Percentiles rank a stretch among this genome's conserved stretches.
These are phyloP conservation scores for Zoysia japonica DNA, from an alignment of 176 grass and related monocot genomes.

Conservation along the genomic window DNA sequence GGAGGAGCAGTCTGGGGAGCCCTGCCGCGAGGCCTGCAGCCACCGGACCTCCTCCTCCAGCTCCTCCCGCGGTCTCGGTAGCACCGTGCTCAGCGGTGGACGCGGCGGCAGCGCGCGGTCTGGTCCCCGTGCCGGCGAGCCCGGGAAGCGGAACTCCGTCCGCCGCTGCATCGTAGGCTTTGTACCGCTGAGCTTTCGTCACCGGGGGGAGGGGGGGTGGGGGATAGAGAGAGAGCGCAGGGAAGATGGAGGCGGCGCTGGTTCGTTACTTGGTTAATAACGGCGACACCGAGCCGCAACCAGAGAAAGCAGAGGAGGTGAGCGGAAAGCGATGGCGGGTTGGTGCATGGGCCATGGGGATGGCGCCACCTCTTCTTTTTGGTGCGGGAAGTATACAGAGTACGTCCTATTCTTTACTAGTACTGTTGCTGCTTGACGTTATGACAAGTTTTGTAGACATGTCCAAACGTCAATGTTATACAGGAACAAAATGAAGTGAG, in stretches of 20 bases:
- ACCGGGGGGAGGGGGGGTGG: no score
- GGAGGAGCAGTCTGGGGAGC: conserved; percentile 37
- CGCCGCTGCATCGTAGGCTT: conserved; percentile 10
- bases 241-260: not conserved
- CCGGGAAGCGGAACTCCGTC: conserved; percentile 48
- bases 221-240: not conserved
- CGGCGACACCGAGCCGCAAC: not conserved
- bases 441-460: no score
- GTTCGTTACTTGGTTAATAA: conserved; percentile 31
- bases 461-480: no score
- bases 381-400: no score
- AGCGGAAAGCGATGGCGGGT: conserved; percentile 25
- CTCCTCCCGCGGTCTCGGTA: not conserved
- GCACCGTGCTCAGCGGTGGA: no score
- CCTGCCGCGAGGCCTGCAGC: conserved; percentile 41
- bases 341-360: not conserved
- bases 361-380: no score
- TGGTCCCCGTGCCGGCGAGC: not conserved
- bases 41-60: conserved; percentile 39
- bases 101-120: not conserved
- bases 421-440: no score
- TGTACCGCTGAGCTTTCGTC: no score
- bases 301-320: not conserved
- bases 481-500: no score
- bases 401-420: no score